Percentiles rank a stretch among this genome's conserved stretches.
These are phyloP conservation scores for Penicillium sp. DNA, from an alignment of 2,329 filamentous ascomycete species.

Conservation along the genomic window DNA sequence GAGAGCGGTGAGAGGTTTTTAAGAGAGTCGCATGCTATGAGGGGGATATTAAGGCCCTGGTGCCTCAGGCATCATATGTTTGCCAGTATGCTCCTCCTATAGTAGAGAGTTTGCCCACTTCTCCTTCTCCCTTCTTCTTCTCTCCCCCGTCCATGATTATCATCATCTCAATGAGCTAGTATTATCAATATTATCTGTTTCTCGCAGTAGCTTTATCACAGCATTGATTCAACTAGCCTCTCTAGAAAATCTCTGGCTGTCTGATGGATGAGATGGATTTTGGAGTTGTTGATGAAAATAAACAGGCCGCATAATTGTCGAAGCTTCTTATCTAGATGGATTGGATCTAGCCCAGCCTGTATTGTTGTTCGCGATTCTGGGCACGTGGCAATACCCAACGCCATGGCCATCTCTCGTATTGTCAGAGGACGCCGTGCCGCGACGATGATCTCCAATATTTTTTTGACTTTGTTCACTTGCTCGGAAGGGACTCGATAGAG, in stretches of 20 bases:
- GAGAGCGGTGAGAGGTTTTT: too few relatives aligned
- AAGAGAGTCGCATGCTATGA: too few relatives aligned
- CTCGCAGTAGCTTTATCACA: too few relatives aligned
- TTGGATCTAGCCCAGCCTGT: constrained; percentile 2
- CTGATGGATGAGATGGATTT: constrained; percentile 19
- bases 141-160: too few relatives aligned
- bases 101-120: too few relatives aligned
- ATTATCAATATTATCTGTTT: too few relatives aligned
- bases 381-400: constrained; percentile 9
- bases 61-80: too few relatives aligned
- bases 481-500: constrained; percentile 7
- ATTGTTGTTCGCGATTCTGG: not conserved
- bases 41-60: too few relatives aligned
- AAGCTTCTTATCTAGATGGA: not conserved
- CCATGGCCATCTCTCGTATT: constrained; percentile 13
- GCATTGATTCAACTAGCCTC: too few relatives aligned
- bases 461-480: constrained; percentile 1
- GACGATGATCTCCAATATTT: constrained; percentile 16
- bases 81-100: too few relatives aligned
- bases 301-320: constrained; percentile 17
- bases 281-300: constrained; percentile 15
- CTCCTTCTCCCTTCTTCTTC: too few relatives aligned
- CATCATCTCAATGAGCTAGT: too few relatives aligned
- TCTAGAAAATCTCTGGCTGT: constrained; percentile 17
- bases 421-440: constrained; percentile 17